Percentiles rank a stretch among this genome's conserved stretches.
phyloP scores from a whole-genome alignment of 2,329 filamentous ascomycete species.

The Chalara sp. region DNA sequence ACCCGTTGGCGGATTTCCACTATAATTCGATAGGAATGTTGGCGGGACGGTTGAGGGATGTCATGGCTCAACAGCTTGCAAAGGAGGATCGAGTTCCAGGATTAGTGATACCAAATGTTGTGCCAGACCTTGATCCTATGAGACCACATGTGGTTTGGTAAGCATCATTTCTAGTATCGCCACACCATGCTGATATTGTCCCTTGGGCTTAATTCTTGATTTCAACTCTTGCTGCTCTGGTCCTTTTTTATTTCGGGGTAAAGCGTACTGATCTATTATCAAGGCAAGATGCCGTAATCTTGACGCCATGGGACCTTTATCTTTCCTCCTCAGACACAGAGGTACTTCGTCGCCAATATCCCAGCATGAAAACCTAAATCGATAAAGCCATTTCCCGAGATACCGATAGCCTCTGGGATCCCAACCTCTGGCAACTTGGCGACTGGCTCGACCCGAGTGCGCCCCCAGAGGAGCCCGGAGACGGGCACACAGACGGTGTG shows the following conservation, averaged over 20 bases:
- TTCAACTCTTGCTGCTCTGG: too few relatives aligned
- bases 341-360: constrained; percentile 32
- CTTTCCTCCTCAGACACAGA: constrained; percentile 30
- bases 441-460: constrained; percentile 44
- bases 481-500: constrained; percentile 32
- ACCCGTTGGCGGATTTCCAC: constrained; percentile 35
- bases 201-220: too few relatives aligned
- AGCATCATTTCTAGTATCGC: too few relatives aligned
- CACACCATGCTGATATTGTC: too few relatives aligned
- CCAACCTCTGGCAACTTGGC: constrained; percentile 31
- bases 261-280: too few relatives aligned
- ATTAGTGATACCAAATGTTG: constrained; percentile 14
- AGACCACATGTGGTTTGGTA: constrained; percentile 26
- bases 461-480: constrained; percentile 32
- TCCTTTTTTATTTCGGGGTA: too few relatives aligned
- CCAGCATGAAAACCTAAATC: constrained; percentile 35
- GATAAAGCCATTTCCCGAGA: constrained; percentile 29
- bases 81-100: too few relatives aligned
- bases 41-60: constrained; percentile 34
- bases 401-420: constrained; percentile 34
- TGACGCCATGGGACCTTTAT: constrained; percentile 36
- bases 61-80: constrained; percentile 29
- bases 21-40: constrained; percentile 34
- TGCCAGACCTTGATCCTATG: constrained; percentile 5
- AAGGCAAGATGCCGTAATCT: constrained; percentile 35